Base-by-base conservation (phyloP, 805 yeast genomes). In the Saturnispora saitoi region DNA sequence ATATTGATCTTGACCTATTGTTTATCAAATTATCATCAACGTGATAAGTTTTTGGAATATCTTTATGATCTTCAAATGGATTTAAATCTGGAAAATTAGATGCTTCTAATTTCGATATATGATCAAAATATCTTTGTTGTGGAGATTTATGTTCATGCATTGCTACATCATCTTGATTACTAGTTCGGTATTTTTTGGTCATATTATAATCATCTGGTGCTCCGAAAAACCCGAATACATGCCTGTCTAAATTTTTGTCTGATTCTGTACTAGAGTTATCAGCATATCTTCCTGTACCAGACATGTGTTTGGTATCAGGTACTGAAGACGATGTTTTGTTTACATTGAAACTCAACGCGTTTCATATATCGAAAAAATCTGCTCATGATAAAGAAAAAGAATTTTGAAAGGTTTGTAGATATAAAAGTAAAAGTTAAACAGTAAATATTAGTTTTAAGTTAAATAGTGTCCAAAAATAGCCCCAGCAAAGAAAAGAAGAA, bases 1-100 rank as follows among this genome's bases (percentile, higher is more conserved):
- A 58, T 6, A 52, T 46, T 1, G 55, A 52, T 26, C 52, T 44
- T 3, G 55, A 52, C 31, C 53, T 49, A 47, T 47, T 47, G 17
- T 15, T 24, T 26, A 47, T 41, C 17, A 40, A 28, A 46, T 46
- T 46, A 24, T 39, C 42, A 20, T 31, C 29, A n/a, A 24, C 19
- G n/a, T 40, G 36, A 34, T 47, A 41, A 28, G 32, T 22, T 17
- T 47, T 47, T 19, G 45, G 49, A n/a, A 47, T 28, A 15, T 36
- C 34, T 15, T 26, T 5, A 6, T 17, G 7, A 15, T 40, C 41
- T 3, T 32, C 31, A 47, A 47, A 47, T 28, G 49, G 49, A 41
- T 47, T 47, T 20, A 47, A 42, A 11, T 41, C 32, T 3, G 49
- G 44, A 4, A 22, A 22, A 10, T 12, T 14, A 5, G n/a, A 17